Evolutionary conservation across 805 yeast species (phyloP).

Genomic region (Komagataella pastoris): DNA sequence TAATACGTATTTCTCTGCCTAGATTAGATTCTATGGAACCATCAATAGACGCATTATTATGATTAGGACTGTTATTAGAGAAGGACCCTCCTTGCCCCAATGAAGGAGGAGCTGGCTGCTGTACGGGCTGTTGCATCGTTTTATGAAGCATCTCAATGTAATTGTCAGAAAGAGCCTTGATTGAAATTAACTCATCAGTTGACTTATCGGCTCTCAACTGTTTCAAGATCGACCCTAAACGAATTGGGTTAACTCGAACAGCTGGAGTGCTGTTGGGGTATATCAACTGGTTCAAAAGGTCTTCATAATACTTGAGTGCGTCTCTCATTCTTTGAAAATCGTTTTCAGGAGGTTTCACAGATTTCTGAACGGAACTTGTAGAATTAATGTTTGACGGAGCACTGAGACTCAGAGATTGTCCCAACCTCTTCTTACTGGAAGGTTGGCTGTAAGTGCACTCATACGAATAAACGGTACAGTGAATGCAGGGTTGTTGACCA

Average conservation of each 20-base stretch:
- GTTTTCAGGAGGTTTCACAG: not conserved
- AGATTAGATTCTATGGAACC: slow-evolving; percentile 23
- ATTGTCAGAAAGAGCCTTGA: slow-evolving; percentile 1
- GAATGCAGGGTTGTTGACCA: slow-evolving; percentile 67
- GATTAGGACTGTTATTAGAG: slow-evolving; percentile 8
- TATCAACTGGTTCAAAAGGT: not conserved
- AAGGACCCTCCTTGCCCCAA: slow-evolving; percentile 7
- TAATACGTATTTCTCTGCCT: slow-evolving; percentile 43
- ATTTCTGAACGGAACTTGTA: not conserved
- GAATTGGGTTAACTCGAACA: slow-evolving; percentile 18
- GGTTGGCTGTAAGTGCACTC: slow-evolving; percentile 82
- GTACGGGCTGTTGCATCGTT: slow-evolving; percentile 5
- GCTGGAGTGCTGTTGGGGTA: not conserved
- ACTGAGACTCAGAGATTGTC: slow-evolving; percentile 3
- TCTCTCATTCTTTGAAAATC: not conserved
- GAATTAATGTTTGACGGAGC: slow-evolving; percentile 1
- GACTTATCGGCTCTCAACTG: slow-evolving; percentile 2
- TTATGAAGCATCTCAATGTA: slow-evolving; percentile 1
- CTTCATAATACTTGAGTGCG: not conserved
- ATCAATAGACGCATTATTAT: slow-evolving; percentile 15
- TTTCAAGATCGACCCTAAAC: slow-evolving; percentile 16
- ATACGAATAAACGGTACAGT: slow-evolving; percentile 78
- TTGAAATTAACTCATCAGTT: not conserved
- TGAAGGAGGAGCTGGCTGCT: slow-evolving; percentile 6
- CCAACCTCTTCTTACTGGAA: slow-evolving; percentile 32